These are phyloP conservation scores for Porogramme epimiltina DNA, from an alignment of 1,284 basidiomycete genomes.

Conservation along the genomic window DNA sequence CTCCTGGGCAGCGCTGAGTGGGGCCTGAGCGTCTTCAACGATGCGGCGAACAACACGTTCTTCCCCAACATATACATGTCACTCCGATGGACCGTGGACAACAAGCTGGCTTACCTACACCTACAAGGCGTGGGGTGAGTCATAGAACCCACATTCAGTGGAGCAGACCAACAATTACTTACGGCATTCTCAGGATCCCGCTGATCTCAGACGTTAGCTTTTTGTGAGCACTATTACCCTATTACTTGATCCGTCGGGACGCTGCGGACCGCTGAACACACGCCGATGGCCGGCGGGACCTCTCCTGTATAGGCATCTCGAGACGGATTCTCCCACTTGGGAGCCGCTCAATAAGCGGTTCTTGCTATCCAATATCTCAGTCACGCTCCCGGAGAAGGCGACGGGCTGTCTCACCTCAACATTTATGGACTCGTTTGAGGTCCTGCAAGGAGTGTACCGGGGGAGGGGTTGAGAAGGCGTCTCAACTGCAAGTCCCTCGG, in stretches of 20 bases:
- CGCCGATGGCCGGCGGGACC: too few species aligned
- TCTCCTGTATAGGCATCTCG: not conserved
- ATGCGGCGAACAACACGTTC: not conserved
- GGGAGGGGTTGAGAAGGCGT: too few species aligned
- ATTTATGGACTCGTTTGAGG: not conserved
- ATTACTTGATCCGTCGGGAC: too few species aligned
- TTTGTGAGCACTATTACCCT: too few species aligned
- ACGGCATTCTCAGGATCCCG: too few species aligned
- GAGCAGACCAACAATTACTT: too few species aligned
- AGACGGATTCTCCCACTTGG: not conserved
- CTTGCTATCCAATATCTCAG: not conserved
- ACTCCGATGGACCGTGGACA: not conserved
- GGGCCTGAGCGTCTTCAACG: not conserved
- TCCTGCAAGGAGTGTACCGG: too few species aligned
- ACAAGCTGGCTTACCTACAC: not conserved
- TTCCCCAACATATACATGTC: not conserved
- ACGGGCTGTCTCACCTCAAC: not conserved
- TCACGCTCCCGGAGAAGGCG: too few species aligned
- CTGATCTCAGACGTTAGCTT: too few species aligned
- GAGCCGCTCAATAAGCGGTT: not conserved
- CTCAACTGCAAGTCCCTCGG: too few species aligned
- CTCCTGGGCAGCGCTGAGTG: not conserved
- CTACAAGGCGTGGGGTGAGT: not conserved
- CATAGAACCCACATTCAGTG: too few species aligned
- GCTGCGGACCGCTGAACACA: too few species aligned